A percentile compares a stretch with the other conserved stretches of the same genome.
These are phyloP conservation scores for Pichia sp. DNA, from an alignment of 1,139 yeast species.

Conservation along the genomic window DNA sequence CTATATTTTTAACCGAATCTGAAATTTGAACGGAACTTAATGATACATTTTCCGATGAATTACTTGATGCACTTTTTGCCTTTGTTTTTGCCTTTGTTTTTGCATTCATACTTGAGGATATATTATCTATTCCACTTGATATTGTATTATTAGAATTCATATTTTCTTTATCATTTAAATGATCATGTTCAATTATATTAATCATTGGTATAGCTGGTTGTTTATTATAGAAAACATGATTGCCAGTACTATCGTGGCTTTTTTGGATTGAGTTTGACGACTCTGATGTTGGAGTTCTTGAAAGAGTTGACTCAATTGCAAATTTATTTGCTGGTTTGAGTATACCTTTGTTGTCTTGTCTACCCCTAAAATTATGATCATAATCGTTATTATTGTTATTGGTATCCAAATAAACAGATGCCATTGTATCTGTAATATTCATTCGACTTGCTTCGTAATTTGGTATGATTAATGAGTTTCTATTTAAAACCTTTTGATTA, in stretches of 20 bases:
- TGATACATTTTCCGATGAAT: background rate
- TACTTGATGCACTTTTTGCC: background rate
- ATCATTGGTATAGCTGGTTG: background rate
- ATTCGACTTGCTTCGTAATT: constrained; percentile 6
- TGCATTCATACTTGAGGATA: background rate
- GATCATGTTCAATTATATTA: background rate
- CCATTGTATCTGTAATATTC: constrained; percentile 10
- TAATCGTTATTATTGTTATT: background rate
- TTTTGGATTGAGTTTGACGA: background rate
- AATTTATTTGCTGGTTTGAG: constrained; percentile 10
- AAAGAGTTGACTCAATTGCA: constrained; percentile 7
- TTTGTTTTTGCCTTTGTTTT: background rate
- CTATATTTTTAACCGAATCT: constrained; percentile 7
- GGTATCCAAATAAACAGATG: constrained; percentile 5
- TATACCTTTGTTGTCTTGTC: constrained; percentile 4
- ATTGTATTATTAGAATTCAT: background rate
- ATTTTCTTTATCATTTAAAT: background rate
- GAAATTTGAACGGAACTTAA: constrained; percentile 5
- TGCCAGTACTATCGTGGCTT: background rate
- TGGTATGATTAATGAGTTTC: constrained; percentile 8
- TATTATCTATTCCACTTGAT: background rate
- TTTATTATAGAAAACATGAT: background rate
- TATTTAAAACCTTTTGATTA: constrained; percentile 5
- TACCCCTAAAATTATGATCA: constrained; percentile 1
- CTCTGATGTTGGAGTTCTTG: background rate